Conservation (phyloP, 108 stramenopile species). For the Heterococcus sp. region DNA sequence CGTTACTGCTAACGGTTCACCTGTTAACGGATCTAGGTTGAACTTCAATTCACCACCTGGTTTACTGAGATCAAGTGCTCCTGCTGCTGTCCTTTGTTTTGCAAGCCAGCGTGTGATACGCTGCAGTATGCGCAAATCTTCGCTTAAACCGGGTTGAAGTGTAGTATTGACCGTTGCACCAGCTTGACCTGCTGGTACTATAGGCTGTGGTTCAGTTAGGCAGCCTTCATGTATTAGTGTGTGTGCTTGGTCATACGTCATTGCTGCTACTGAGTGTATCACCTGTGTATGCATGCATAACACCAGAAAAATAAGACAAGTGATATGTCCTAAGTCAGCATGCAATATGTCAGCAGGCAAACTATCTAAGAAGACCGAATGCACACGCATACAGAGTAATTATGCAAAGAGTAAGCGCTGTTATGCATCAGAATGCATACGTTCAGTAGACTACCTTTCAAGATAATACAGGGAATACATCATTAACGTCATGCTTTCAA, state of each 20-base stretch:
- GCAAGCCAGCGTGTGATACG: slow-evolving; percentile 22
- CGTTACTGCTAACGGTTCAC: slow-evolving; percentile 56
- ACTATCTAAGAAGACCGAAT: too few relatives aligned
- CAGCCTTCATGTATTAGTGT: slow-evolving; percentile 4
- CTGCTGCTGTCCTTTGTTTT: slow-evolving; percentile 1
- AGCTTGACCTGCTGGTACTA: slow-evolving; percentile 33
- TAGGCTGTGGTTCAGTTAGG: background rate
- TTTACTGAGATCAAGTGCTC: slow-evolving; percentile 44
- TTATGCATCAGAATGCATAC: too few relatives aligned
- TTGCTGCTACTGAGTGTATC: slow-evolving; percentile 44
- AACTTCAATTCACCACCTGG: slow-evolving; percentile 44
- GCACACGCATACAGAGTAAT: too few relatives aligned
- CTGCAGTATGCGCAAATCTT: slow-evolving; percentile 20
- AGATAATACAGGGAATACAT: too few relatives aligned
- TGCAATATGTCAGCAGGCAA: too few relatives aligned
- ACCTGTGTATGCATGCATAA: too few relatives aligned
- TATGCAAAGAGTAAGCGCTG: too few relatives aligned
- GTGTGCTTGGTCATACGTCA: slow-evolving; percentile 48
- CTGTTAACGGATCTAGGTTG: slow-evolving; percentile 24
- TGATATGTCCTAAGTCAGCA: too few relatives aligned
- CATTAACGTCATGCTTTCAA: too few relatives aligned
- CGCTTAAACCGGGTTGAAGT: slow-evolving; percentile 12
- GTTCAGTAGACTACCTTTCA: too few relatives aligned
- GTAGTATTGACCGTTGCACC: slow-evolving; percentile 5
- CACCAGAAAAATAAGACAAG: too few relatives aligned